Percentiles rank a stretch among this genome's conserved stretches.
phyloP scores from a whole-genome alignment of 768 basidiomycete genomes.

The Podaxis sp. region DNA sequence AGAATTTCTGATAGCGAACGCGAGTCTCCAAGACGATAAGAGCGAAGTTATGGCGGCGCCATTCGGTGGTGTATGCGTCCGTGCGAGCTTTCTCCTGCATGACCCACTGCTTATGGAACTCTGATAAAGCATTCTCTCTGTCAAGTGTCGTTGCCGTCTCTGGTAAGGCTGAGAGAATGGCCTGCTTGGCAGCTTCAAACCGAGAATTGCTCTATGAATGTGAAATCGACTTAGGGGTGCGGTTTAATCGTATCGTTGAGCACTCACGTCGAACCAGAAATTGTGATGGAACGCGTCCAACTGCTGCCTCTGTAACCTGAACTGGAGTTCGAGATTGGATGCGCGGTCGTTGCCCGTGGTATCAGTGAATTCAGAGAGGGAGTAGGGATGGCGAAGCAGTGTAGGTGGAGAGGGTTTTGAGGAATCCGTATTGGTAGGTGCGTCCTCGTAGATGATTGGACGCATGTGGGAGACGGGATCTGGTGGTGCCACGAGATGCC shows the following conservation, averaged over 20 bases:
- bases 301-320: constrained; percentile 64
- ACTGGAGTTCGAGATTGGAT: constrained; percentile 58
- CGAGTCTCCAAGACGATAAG: constrained; percentile 57
- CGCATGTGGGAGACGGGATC: constrained; percentile 78
- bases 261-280: constrained; percentile 81
- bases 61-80: constrained; percentile 58
- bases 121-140: constrained; percentile 66
- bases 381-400: constrained; percentile 64
- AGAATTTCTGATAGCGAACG: constrained; percentile 44
- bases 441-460: constrained; percentile 71
- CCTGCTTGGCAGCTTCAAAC: constrained; percentile 68
- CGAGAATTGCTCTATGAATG: constrained; percentile 67
- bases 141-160: constrained; percentile 42
- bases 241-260: background rate
- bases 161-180: constrained; percentile 53
- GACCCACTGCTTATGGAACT: constrained; percentile 74
- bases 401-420: constrained; percentile 27
- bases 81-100: constrained; percentile 59
- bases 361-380: constrained; percentile 63
- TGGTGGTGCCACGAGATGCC: constrained; percentile 59
- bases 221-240: background rate
- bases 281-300: constrained; percentile 71
- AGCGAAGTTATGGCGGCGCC: constrained; percentile 57
- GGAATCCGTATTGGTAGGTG: constrained; percentile 17
- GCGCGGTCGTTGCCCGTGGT: constrained; percentile 22